Evolutionary conservation across 2,329 filamentous ascomycete genomes (phyloP).

Genomic region (Aaosphaeria arxii): DNA sequence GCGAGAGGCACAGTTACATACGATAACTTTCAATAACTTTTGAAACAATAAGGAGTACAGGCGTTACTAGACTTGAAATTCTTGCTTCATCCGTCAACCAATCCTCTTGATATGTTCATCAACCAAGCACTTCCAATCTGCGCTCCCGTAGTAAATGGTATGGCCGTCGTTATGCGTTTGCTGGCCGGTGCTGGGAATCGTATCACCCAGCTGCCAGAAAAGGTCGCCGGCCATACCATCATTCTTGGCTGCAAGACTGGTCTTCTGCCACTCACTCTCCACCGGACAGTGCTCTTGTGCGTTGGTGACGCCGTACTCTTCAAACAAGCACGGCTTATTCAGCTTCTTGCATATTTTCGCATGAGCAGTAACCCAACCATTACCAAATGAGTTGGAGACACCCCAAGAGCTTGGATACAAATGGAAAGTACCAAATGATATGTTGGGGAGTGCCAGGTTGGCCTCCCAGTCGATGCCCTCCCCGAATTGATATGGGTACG

Average conservation of each 20-base stretch:
- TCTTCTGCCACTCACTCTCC: conserved; percentile 28
- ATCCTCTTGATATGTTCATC: conserved; percentile 23
- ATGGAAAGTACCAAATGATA: conserved; percentile 57
- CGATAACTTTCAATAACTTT: too few species aligned
- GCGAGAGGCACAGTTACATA: too few species aligned
- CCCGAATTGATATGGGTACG: conserved; percentile 50
- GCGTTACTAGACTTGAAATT: too few species aligned
- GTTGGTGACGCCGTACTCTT: conserved; percentile 36
- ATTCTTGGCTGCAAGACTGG: conserved; percentile 16
- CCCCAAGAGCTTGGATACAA: conserved; percentile 48
- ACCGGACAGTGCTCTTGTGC: conserved; percentile 22
- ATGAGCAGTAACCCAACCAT: conserved; percentile 48
- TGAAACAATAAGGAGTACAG: too few species aligned
- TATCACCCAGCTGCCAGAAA: conserved; percentile 34
- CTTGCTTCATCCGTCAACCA: not conserved
- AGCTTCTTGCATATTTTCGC: conserved; percentile 34
- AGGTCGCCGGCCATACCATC: conserved; percentile 30
- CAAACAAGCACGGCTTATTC: conserved; percentile 41
- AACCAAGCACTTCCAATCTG: conserved; percentile 31
- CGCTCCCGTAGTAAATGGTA: conserved; percentile 26
- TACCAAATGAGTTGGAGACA: conserved; percentile 36
- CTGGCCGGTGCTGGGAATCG: conserved; percentile 15
- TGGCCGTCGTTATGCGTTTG: conserved; percentile 28
- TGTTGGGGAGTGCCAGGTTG: conserved; percentile 51
- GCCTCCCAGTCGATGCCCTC: conserved; percentile 54